Conservation (phyloP, 208 protist species). For the Trypanosoma vivax region DNA sequence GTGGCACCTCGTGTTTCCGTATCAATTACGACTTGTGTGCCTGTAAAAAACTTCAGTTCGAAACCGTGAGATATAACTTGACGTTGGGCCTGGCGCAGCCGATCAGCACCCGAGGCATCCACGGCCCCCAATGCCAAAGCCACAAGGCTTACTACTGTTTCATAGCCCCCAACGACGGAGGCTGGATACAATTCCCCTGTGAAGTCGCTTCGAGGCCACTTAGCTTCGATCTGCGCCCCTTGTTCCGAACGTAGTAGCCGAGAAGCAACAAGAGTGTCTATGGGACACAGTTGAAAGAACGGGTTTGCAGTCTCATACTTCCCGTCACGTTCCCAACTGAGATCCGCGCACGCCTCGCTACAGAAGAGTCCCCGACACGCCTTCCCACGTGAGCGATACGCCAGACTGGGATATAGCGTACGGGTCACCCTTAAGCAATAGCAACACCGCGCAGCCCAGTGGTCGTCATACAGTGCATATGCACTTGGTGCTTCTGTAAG, state of each 20-base stretch:
- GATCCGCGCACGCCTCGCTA: conserved; percentile 47
- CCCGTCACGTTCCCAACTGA: conserved; percentile 67
- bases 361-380: conserved; percentile 84
- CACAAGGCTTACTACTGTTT: conserved; percentile 54
- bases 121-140: conserved; percentile 63
- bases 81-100: conserved; percentile 58
- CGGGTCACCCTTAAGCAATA: conserved; percentile 73
- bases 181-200: conserved; percentile 51
- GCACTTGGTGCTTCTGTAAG: conserved; percentile 66
- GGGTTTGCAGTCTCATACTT: conserved; percentile 49
- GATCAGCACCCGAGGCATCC: conserved; percentile 43
- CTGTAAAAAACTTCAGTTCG: conserved; percentile 54
- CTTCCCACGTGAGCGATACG: conserved; percentile 38
- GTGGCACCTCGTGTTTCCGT: conserved; percentile 13
- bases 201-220: conserved; percentile 19
- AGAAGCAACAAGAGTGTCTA: conserved; percentile 71
- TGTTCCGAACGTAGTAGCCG: conserved; percentile 40
- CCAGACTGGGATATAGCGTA: conserved; percentile 56
- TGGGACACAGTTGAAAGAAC: conserved; percentile 80
- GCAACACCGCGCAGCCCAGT: conserved; percentile 62
- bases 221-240: neutral
- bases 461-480: conserved; percentile 51
- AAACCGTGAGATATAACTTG: conserved; percentile 62
- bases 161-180: conserved; percentile 52
- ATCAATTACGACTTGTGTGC: conserved; percentile 21